Base-by-base conservation (phyloP, 2,329 filamentous ascomycete genomes). In the Cladosporium cucumerinum region DNA sequence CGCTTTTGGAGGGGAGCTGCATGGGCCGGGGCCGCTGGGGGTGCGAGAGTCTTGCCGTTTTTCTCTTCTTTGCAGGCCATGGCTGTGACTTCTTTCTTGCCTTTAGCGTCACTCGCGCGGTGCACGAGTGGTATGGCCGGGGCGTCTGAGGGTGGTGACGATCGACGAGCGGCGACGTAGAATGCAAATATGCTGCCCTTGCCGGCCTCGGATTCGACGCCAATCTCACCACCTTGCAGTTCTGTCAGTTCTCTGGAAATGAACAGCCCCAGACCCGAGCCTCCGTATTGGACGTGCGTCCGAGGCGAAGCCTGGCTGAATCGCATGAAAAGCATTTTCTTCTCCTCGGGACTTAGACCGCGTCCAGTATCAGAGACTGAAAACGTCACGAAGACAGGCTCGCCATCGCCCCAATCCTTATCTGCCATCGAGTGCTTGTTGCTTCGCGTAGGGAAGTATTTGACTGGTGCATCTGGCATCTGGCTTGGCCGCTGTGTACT, bases 201-300 rank as follows among this genome's bases (percentile, higher is more conserved):
- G 14, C 88, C 89, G 65, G 86, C 84, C 66, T 85, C 80, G 0
- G 88, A 91, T 1, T 84, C 82, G 2, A 94, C 88, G 1, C 90
- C 91, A 55, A 95, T 93, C 66, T 91, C 87, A 4, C 91, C 91
- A 23, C 90, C 90, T 74, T 93, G 90, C 12, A 94, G 80, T 73
- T 94, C 91, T 0, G 90, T 91, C n/a, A 95, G 82, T 63, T 91
- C 86, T 26, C 90, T 84, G 43, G 88, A 91, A 68, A 94, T 93
- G 75, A 93, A 94, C 0, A 94, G 80, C 0, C 91, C 91, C 1
- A 95, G 82, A 0, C 91, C 91, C 0, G 88, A 91, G 0, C 91
- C 91, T 25, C 91, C 91, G 69, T 94, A 93, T 69, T 91, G 87
- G 18, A 92, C 87, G 69, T 92, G 90, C 0, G 90, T 93, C 58